Conservation (phyloP, 805 yeast genomes). For the Brettanomyces bruxellensis region DNA sequence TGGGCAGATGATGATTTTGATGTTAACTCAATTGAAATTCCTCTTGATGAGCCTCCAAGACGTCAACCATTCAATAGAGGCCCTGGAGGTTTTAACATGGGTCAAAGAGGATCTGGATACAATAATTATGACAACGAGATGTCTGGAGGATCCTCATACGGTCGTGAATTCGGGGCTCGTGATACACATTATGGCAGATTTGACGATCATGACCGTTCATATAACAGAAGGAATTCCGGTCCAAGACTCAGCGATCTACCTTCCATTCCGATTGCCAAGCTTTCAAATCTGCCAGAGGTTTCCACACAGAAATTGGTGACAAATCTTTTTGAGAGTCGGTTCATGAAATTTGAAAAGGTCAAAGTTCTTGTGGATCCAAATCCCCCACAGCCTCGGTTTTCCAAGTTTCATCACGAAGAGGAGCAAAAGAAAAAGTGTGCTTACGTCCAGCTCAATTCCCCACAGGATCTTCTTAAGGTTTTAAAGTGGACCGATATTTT, state of each 20-base stretch:
- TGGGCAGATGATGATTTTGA: slow-evolving; percentile 74
- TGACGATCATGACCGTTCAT: neutral
- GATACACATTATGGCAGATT: neutral
- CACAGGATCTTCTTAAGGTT: slow-evolving; percentile 46
- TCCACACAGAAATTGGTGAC: slow-evolving; percentile 42
- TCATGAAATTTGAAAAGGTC: slow-evolving; percentile 46
- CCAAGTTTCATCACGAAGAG: slow-evolving; percentile 21
- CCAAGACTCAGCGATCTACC: slow-evolving; percentile 9
- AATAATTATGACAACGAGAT: neutral
- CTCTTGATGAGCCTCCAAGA: slow-evolving; percentile 8
- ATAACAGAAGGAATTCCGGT: neutral
- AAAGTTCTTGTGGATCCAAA: slow-evolving; percentile 39
- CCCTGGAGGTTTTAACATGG: neutral
- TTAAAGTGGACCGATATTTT: slow-evolving; percentile 54
- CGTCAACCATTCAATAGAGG: neutral
- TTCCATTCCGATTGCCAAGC: slow-evolving; percentile 61
- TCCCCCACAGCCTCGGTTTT: slow-evolving; percentile 22
- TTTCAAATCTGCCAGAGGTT: slow-evolving; percentile 49
- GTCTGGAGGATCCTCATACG: neutral
- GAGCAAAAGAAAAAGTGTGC: slow-evolving; percentile 49
- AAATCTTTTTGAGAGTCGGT: slow-evolving; percentile 57
- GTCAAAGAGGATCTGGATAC: neutral
- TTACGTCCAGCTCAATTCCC: slow-evolving; percentile 47
- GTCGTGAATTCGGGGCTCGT: neutral
- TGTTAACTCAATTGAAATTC: slow-evolving; percentile 47